Evolutionary conservation across 305 asterid genomes (phyloP).

Genomic region (Solanum hybrid): DNA sequence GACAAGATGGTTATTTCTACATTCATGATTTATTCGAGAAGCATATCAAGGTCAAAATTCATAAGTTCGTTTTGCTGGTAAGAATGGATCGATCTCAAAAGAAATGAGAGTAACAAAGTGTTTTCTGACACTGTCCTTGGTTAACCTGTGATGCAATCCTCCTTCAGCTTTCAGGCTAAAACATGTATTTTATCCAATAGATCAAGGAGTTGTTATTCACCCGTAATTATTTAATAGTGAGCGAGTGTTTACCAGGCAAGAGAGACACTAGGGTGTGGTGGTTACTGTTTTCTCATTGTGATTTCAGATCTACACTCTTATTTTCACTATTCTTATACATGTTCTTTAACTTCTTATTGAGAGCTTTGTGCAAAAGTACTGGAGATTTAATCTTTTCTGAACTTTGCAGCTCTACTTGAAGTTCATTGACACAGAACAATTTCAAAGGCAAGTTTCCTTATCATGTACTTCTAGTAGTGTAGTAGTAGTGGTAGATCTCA

Average conservation of each 20-base stretch:
- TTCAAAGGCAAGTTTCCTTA: slow-evolving; percentile 56
- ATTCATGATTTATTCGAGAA: neutral
- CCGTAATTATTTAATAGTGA: no score
- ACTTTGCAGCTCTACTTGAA: slow-evolving; percentile 53
- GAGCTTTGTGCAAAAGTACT: neutral
- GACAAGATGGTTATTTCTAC: neutral
- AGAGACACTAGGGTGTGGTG: neutral
- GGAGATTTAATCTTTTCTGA: neutral
- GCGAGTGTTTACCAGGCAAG: neutral
- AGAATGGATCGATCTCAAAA: neutral
- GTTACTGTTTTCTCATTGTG: neutral
- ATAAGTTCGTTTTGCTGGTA: neutral
- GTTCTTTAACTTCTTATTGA: neutral
- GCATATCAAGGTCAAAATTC: neutral
- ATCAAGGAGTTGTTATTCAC: neutral
- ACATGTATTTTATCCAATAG: neutral
- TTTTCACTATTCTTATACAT: neutral
- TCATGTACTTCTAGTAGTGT: neutral
- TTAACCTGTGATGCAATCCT: neutral
- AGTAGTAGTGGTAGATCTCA: neutral
- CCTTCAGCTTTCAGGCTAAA: neutral
- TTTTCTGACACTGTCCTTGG: neutral
- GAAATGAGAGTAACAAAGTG: neutral
- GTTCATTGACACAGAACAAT: slow-evolving; percentile 87
- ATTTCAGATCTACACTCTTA: neutral